Percentiles rank a stretch among this genome's conserved stretches.
Conservation (phyloP, 352 stramenopile species). For the Pythium plurisporium region DNA sequence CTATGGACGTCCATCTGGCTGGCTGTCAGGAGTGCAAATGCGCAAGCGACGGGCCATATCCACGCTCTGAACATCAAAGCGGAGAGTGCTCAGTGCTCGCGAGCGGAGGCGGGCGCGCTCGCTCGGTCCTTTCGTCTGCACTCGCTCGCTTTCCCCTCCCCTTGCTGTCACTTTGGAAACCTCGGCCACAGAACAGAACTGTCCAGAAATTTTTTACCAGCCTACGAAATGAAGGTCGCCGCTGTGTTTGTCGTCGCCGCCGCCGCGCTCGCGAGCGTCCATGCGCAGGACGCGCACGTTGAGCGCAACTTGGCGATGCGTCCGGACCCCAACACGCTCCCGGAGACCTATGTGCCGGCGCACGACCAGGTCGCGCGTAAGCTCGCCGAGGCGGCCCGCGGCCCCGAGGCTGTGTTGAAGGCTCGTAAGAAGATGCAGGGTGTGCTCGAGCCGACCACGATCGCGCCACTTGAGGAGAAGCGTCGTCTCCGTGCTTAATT, state of each 20-base stretch:
- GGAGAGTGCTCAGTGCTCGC: too few species aligned
- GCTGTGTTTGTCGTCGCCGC: conserved; percentile 5
- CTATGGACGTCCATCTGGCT: neutral
- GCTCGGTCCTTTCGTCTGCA: neutral
- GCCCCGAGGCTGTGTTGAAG: neutral
- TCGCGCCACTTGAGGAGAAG: conserved; percentile 1
- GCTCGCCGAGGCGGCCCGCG: neutral
- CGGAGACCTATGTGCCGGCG: neutral
- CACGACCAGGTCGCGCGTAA: neutral
- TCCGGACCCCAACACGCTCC: neutral
- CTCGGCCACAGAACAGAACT: conserved; percentile 7
- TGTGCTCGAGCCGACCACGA: neutral
- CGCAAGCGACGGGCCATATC: too few species aligned
- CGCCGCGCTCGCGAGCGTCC: conserved; percentile 3
- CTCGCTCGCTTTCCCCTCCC: neutral
- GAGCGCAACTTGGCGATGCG: neutral
- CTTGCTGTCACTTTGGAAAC: conserved; percentile 2
- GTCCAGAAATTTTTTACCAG: neutral
- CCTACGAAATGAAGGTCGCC: conserved; percentile 13
- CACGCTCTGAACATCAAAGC: neutral
- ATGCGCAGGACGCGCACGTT: neutral
- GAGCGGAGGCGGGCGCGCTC: conserved; percentile 1
- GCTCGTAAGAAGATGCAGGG: neutral
- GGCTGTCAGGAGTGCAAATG: neutral
- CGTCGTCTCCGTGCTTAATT: neutral